These are phyloP conservation scores for Talaromyces atroroseus DNA, from an alignment of 2,329 filamentous ascomycete genomes.

Conservation along the genomic window DNA sequence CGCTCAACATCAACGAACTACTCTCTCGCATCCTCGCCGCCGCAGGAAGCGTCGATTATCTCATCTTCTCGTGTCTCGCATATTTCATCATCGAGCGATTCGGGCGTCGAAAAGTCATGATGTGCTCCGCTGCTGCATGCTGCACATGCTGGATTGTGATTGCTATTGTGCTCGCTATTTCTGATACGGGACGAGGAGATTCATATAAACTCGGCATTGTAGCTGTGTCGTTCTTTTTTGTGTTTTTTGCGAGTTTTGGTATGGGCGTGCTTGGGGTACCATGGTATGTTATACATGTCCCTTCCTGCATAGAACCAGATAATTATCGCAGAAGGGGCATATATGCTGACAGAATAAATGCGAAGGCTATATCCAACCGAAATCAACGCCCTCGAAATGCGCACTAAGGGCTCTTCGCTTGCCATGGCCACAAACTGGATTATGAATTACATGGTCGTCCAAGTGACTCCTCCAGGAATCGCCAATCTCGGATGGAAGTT, in stretches of 20 bases:
- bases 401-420: conserved; percentile 17
- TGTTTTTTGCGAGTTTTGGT: conserved; percentile 41
- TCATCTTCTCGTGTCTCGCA: conserved; percentile 39
- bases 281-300: conserved; percentile 24
- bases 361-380: conserved; percentile 24
- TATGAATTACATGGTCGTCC: conserved; percentile 19
- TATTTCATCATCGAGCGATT: conserved; percentile 47
- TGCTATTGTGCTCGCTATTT: conserved; percentile 38
- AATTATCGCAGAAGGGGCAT: conserved; percentile 25
- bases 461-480: conserved; percentile 20
- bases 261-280: conserved; percentile 36
- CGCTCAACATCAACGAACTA: conserved; percentile 32
- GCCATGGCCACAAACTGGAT: conserved; percentile 22
- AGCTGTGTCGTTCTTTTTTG: conserved; percentile 40
- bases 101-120: conserved; percentile 47
- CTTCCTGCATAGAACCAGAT: not conserved
- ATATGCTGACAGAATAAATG: not conserved
- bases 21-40: conserved; percentile 41
- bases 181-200: conserved; percentile 19
- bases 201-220: conserved; percentile 41
- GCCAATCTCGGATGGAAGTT: conserved; percentile 22
- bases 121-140: conserved; percentile 44
- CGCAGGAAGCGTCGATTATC: conserved; percentile 44
- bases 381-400: conserved; percentile 19
- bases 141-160: conserved; percentile 48